Evolutionary conservation across 345 rosid genomes (phyloP).

Genomic region (Carallia brachiata): DNA sequence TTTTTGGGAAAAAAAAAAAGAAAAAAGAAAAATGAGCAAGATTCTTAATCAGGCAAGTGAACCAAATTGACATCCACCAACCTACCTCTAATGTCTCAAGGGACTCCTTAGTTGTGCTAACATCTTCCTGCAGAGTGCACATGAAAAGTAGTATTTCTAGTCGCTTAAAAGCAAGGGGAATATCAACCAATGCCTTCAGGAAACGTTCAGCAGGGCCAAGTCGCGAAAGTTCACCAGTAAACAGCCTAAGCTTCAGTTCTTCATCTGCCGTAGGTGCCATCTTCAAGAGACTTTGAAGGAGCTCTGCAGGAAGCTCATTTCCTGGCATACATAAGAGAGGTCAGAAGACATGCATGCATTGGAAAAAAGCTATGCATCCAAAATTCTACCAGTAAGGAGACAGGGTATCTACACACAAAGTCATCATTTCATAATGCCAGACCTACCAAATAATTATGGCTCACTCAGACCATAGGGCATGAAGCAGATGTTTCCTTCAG

Average conservation of each 20-base stretch:
- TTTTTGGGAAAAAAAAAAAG: not conserved
- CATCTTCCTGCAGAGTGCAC: constrained; percentile 84
- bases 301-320: constrained; percentile 86
- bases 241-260: constrained; percentile 95
- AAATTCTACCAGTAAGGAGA: not conserved
- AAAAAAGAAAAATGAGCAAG: not conserved
- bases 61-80: constrained; percentile 14
- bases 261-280: constrained; percentile 95
- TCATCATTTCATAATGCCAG: too few species aligned
- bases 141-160: constrained; percentile 84
- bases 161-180: constrained; percentile 87
- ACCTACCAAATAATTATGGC: too few species aligned
- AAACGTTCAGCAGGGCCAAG: constrained; percentile 95
- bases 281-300: constrained; percentile 78
- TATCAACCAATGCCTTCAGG: constrained; percentile 72
- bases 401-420: not conserved
- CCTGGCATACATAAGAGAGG: constrained; percentile 47
- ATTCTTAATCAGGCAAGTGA: constrained; percentile 11
- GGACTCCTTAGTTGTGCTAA: constrained; percentile 58
- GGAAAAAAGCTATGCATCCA: not conserved
- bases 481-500: too few species aligned
- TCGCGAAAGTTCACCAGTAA: constrained; percentile 64
- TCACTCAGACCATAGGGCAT: too few species aligned
- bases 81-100: constrained; percentile 78
- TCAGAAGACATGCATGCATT: constrained; percentile 20